phyloP scores from a whole-genome alignment of 495 filamentous ascomycete genomes.

The Penicillium paradoxum region DNA sequence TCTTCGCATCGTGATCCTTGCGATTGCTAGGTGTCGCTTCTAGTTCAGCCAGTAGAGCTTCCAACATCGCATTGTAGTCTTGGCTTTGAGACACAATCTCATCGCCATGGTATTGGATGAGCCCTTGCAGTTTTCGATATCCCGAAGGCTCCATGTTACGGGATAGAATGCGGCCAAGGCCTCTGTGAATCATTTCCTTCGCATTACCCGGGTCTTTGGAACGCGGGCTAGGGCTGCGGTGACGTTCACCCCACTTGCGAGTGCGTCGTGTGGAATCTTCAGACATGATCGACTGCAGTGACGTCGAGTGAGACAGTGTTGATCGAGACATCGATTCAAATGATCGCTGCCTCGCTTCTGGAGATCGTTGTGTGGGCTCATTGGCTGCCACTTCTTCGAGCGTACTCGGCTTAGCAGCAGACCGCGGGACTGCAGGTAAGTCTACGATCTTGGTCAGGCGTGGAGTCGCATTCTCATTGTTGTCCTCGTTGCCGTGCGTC shows the following conservation, averaged over 20 bases:
- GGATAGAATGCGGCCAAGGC: constrained; percentile 66
- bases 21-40: constrained; percentile 44
- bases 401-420: constrained; percentile 21
- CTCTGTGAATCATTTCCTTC: constrained; percentile 63
- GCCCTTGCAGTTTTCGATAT: constrained; percentile 79
- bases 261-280: constrained; percentile 18
- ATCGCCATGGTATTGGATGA: constrained; percentile 61
- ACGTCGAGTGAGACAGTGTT: neutral
- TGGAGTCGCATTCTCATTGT: constrained; percentile 28
- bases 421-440: constrained; percentile 16
- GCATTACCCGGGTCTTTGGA: constrained; percentile 46
- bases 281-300: constrained; percentile 2
- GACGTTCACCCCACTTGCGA: constrained; percentile 26
- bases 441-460: constrained; percentile 11
- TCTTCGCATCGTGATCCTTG: constrained; percentile 61
- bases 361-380: constrained; percentile 10
- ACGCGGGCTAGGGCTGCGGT: constrained; percentile 34
- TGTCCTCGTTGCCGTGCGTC: constrained; percentile 1
- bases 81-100: constrained; percentile 50
- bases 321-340: constrained; percentile 20
- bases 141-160: constrained; percentile 76
- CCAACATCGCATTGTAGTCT: constrained; percentile 67
- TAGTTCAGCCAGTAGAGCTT: constrained; percentile 71
- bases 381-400: constrained; percentile 25
- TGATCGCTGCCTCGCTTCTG: constrained; percentile 9